Evolutionary conservation across 1,284 basidiomycete species (phyloP).

Genomic region (Boletellus deceptivus): DNA sequence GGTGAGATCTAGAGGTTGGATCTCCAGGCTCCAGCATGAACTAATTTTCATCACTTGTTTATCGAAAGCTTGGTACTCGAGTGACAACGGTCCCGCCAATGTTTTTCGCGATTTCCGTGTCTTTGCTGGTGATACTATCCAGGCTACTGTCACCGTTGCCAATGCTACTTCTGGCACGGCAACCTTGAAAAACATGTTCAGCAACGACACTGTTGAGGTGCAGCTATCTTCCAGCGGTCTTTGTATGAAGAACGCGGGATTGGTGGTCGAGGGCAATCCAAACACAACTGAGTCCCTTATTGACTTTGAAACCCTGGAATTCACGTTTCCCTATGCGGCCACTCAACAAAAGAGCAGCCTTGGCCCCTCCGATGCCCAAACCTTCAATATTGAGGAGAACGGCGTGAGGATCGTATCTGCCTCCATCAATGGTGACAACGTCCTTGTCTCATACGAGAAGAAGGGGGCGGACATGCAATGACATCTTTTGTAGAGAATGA

Average conservation of each 20-base stretch:
- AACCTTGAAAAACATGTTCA: no score
- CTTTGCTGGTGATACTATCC: constrained; percentile 14
- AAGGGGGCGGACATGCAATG: no score
- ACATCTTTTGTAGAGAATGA: no score
- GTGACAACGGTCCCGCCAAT: constrained; percentile 10
- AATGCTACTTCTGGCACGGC: background rate
- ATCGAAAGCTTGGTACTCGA: constrained; percentile 11
- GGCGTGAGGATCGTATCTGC: constrained; percentile 11
- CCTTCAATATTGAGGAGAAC: constrained; percentile 17
- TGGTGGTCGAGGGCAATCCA: constrained; percentile 17
- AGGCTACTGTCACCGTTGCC: background rate
- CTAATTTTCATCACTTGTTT: background rate
- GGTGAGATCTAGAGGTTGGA: no score
- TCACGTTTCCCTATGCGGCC: no score
- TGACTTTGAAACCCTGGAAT: constrained; percentile 11
- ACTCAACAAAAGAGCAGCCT: no score
- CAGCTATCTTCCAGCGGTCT: constrained; percentile 3
- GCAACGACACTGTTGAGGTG: constrained; percentile 13
- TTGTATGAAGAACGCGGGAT: constrained; percentile 15
- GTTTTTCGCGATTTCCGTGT: constrained; percentile 5
- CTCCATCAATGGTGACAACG: no score
- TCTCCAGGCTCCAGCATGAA: background rate
- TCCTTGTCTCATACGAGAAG: constrained; percentile 3
- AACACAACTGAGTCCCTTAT: no score
- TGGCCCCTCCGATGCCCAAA: constrained; percentile 19